Percentiles rank a stretch among this genome's conserved stretches.
Conservation (phyloP, 176 grass and related monocot species). For the Triticum aestivum region DNA sequence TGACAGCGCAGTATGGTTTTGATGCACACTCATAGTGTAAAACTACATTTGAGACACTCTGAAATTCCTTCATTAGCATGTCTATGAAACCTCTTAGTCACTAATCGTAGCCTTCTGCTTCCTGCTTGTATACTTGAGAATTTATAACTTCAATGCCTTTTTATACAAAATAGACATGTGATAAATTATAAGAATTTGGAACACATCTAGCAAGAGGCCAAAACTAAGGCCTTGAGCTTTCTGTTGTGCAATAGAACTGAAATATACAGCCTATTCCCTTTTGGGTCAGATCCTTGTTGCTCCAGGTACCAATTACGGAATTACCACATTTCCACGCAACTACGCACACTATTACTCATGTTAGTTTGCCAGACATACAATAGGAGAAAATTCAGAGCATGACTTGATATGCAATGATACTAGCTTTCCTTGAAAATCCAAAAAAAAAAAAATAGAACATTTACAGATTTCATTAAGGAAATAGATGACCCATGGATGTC, state of each 20-base stretch:
- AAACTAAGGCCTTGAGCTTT: neutral
- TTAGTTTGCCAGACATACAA: neutral
- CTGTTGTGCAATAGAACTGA: neutral
- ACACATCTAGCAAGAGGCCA: neutral
- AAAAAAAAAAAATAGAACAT: neutral
- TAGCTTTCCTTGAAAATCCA: neutral
- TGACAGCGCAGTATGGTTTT: neutral
- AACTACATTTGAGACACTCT: neutral
- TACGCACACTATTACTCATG: neutral
- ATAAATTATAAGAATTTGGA: neutral
- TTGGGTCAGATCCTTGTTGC: neutral
- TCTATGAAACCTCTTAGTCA: neutral
- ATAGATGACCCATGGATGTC: neutral
- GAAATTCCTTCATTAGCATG: neutral
- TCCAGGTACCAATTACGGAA: neutral
- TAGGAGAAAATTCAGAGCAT: neutral
- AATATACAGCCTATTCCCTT: neutral
- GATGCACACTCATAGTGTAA: neutral
- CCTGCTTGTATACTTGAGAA: neutral
- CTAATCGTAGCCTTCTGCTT: neutral
- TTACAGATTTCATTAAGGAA: neutral
- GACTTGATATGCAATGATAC: neutral
- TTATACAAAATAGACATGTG: neutral
- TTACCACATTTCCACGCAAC: neutral
- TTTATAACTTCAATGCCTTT: neutral